Base-by-base conservation (phyloP, 169 alveolate genomes). In the Plasmodium fragile region DNA sequence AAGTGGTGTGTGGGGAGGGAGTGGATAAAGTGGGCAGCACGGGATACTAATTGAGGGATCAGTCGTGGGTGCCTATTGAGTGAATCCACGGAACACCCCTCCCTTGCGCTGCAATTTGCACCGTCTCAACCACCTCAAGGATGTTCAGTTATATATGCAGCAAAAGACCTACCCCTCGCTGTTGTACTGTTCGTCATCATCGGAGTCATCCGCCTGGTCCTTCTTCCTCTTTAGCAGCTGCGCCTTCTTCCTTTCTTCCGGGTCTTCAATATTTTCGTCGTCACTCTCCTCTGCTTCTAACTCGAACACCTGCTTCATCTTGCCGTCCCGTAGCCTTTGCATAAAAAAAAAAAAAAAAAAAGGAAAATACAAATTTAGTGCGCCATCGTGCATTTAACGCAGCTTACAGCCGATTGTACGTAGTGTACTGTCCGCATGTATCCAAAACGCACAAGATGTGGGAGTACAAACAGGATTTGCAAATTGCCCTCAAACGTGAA, bases 211-310 rank as follows among this genome's bases (percentile, higher is more conserved):
- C 43, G 72, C 77, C 55, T 81, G 52, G 22, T 30, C n/a, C 30
- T 91, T 65, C 28, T 55, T 34, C 34, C 82, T 43, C 49, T 81
- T 79, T 18, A 91, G 55, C 25, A 45, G 52, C 41, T 91, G 84
- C 6, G 82, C 83, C 73, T 49, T 80, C 59, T 18, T 91, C 77
- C 92, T 81, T 45, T 70, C 92, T 81, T 80, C 84, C 1, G 73
- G 78, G 53, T 91, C 84, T 39, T 91, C 94, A 34, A 81, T 80
- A 49, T 91, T 81, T 69, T 91, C 94, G 55, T 91, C 94, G 16
- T 91, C 94, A 41, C 92, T 81, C 52, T 91, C 94, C 39, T 91
- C 94, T 91, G 91, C 94, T 81, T 91, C 94, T 39, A 81, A 69
- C 49, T 91, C 94, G 73, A 91, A 81, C 34, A 81, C 25, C 52